phyloP scores from a whole-genome alignment of 176 grass and related monocot genomes.

The Carex littledalei region DNA sequence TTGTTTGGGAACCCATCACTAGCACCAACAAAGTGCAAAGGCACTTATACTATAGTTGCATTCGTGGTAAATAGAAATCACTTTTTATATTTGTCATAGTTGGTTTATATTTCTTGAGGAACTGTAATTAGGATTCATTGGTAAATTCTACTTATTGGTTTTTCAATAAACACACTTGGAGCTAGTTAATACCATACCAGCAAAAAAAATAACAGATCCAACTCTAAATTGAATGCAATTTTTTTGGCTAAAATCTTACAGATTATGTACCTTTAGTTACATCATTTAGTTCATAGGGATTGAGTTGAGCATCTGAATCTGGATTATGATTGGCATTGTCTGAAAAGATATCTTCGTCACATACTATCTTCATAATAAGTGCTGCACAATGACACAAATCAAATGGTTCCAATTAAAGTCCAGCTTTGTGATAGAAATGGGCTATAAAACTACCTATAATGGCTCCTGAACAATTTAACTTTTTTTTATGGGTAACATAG shows the following conservation, averaged over 20 bases:
- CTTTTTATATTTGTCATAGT: not conserved
- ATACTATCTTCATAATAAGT: constrained; percentile 22
- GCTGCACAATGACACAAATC: constrained; percentile 1
- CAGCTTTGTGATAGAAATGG: not conserved
- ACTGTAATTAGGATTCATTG: not conserved
- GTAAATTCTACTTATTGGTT: not conserved
- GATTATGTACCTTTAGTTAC: constrained; percentile 6
- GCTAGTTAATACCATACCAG: not conserved
- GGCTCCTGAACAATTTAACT: not conserved
- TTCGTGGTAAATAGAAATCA: not conserved
- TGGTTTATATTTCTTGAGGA: not conserved
- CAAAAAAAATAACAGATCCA: not conserved
- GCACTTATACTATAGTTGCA: not conserved
- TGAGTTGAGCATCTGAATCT: not conserved
- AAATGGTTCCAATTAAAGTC: not conserved
- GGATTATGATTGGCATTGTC: not conserved
- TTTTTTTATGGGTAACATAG: not conserved
- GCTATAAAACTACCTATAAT: not conserved
- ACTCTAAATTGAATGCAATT: not conserved
- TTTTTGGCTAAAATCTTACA: not conserved
- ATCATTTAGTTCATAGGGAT: not conserved
- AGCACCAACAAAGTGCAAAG: not conserved
- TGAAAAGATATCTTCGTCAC: not conserved
- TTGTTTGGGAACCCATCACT: not conserved
- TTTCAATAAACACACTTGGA: not conserved